Conservation (phyloP, 176 grass and related monocot genomes). For the Ensete ventricosum region DNA sequence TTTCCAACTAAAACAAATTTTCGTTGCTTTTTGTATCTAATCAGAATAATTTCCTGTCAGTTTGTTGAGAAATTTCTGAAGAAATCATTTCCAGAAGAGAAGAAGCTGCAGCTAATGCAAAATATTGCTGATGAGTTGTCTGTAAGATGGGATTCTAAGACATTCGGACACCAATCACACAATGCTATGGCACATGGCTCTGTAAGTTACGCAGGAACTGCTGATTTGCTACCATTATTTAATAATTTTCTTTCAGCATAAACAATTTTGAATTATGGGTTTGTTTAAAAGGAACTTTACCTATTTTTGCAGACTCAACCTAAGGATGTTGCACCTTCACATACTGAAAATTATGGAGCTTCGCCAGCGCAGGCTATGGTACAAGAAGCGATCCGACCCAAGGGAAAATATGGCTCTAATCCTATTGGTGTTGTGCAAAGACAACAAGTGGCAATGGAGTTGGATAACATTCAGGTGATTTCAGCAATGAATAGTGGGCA, state of each 20-base stretch:
- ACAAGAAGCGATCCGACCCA: conserved; percentile 14
- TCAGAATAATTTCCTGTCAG: conserved; percentile 37
- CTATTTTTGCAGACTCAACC: conserved; percentile 19
- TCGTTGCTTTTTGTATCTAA: neutral
- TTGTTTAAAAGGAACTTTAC: neutral
- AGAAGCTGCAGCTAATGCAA: conserved; percentile 75
- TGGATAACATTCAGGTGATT: conserved; percentile 67
- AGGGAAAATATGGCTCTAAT: conserved; percentile 6
- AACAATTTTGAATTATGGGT: neutral
- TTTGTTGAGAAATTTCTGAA: conserved; percentile 74
- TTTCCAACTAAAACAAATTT: neutral
- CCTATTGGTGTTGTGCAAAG: conserved; percentile 20
- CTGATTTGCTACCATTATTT: conserved; percentile 1
- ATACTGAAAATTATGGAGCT: conserved; percentile 20
- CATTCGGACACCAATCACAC: conserved; percentile 36
- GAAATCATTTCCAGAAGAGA: conserved; percentile 69
- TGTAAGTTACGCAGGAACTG: conserved; percentile 31
- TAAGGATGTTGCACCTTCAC: conserved; percentile 4
- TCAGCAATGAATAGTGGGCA: conserved; percentile 29
- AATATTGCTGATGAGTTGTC: conserved; percentile 64
- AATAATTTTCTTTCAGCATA: conserved; percentile 2
- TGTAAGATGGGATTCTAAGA: conserved; percentile 45
- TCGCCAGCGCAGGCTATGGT: neutral
- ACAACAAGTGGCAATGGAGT: conserved; percentile 38
- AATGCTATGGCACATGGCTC: conserved; percentile 33